phyloP scores from a whole-genome alignment of 257 asterid species.

The Scutellaria baicalensis region DNA sequence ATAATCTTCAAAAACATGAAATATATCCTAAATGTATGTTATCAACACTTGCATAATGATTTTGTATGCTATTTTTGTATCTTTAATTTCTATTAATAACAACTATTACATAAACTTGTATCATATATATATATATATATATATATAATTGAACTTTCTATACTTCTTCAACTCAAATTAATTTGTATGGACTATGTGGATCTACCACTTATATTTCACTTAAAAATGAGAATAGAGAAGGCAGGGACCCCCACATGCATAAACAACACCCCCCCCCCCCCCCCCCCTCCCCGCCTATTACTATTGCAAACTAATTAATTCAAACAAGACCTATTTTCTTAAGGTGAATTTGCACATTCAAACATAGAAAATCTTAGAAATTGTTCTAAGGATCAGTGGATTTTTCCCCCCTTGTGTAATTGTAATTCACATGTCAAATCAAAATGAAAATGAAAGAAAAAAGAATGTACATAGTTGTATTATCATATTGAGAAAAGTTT shows the following conservation, averaged over 20 bases:
- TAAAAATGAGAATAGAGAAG: not conserved
- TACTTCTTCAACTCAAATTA: not conserved
- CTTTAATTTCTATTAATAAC: not conserved
- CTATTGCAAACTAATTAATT: not conserved
- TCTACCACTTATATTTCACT: not conserved
- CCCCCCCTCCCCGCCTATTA: not conserved
- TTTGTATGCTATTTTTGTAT: not conserved
- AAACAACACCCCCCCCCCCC: not conserved
- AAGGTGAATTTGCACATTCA: too few species aligned
- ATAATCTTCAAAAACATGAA: too few species aligned
- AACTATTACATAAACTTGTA: not conserved
- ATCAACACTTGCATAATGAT: too few species aligned
- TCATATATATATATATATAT: not conserved
- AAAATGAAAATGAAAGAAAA: too few species aligned
- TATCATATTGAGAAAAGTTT: too few species aligned
- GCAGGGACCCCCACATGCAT: not conserved
- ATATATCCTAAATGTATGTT: too few species aligned
- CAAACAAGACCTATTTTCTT: not conserved
- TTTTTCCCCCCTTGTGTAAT: too few species aligned
- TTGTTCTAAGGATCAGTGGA: too few species aligned
- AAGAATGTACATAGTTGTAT: too few species aligned
- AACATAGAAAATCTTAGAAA: too few species aligned
- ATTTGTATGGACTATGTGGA: not conserved
- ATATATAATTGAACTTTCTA: too few species aligned
- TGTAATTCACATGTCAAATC: too few species aligned